These are phyloP conservation scores for Sporothrix brunneoviolacea DNA, from an alignment of 2,329 filamentous ascomycete genomes.

Conservation along the genomic window DNA sequence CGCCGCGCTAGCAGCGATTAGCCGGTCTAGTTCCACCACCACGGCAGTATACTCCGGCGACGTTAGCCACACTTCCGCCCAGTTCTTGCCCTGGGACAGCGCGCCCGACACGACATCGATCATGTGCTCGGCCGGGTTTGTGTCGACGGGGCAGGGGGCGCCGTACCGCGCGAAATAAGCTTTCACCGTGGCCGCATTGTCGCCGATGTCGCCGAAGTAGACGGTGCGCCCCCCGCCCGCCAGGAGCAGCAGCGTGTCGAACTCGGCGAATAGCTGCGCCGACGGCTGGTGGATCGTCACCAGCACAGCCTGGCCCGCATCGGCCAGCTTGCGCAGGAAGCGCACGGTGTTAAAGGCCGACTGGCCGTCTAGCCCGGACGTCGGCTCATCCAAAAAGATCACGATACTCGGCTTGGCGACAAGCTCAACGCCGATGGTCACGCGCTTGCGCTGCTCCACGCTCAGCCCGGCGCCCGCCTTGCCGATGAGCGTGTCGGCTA, in stretches of 20 bases:
- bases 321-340: conserved; percentile 59
- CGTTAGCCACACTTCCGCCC: conserved; percentile 30
- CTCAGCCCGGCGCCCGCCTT: conserved; percentile 45
- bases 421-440: conserved; percentile 56
- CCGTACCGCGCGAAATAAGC: conserved; percentile 62
- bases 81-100: conserved; percentile 23
- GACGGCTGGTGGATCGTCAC: conserved; percentile 68
- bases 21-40: conserved; percentile 57
- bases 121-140: conserved; percentile 76
- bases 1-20: conserved; percentile 40
- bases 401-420: conserved; percentile 54
- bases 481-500: conserved; percentile 43
- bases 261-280: conserved; percentile 58
- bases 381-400: conserved; percentile 57
- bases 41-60: conserved; percentile 36
- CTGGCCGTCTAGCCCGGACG: conserved; percentile 60
- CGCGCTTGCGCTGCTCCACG: conserved; percentile 46
- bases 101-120: conserved; percentile 44
- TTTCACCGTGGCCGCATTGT: conserved; percentile 44
- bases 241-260: conserved; percentile 58
- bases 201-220: conserved; percentile 52
- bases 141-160: conserved; percentile 52
- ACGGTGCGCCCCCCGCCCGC: conserved; percentile 59
- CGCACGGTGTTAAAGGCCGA: conserved; percentile 60
- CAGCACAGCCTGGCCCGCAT: conserved; percentile 59